Percentiles rank a stretch among this genome's conserved stretches.
phyloP scores from a whole-genome alignment of 805 yeast species.

The Wickerhamomyces mucosus region DNA sequence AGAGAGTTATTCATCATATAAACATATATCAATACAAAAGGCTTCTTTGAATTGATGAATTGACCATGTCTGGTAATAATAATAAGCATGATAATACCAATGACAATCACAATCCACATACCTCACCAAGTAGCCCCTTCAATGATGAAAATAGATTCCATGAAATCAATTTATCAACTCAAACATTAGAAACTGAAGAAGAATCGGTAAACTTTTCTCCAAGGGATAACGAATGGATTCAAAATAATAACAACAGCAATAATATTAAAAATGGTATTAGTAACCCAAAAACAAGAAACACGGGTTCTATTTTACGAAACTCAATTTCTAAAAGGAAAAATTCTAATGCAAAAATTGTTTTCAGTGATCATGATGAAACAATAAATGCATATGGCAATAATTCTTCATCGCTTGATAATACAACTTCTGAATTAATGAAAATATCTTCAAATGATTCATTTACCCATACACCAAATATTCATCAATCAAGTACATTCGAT shows the following conservation, averaged over 20 bases:
- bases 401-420: constrained; percentile 2
- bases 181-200: too few relatives aligned
- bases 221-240: constrained; percentile 7
- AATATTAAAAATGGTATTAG: too few relatives aligned
- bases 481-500: constrained; percentile 17
- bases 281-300: constrained; percentile 7
- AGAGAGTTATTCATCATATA: too few relatives aligned
- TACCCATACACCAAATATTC: constrained; percentile 17
- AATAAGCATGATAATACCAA: too few relatives aligned
- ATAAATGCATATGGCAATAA: too few relatives aligned
- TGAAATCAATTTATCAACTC: constrained; percentile 18
- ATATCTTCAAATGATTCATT: constrained; percentile 15
- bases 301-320: constrained; percentile 17
- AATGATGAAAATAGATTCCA: constrained; percentile 17
- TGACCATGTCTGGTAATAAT: too few relatives aligned
- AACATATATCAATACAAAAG: too few relatives aligned
- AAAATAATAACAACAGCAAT: constrained; percentile 2
- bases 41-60: too few relatives aligned
- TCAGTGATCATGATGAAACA: constrained; percentile 12
- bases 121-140: constrained; percentile 18
- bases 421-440: constrained; percentile 10
- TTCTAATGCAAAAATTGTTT: constrained; percentile 15
- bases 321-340: constrained; percentile 8
- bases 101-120: constrained; percentile 10
- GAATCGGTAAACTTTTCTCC: too few relatives aligned